Evolutionary conservation across 164 flowering plant species (phyloP), one percentile per base, ranked within the genome.

Genomic region (Magnolia kwangsiensis): DNA sequence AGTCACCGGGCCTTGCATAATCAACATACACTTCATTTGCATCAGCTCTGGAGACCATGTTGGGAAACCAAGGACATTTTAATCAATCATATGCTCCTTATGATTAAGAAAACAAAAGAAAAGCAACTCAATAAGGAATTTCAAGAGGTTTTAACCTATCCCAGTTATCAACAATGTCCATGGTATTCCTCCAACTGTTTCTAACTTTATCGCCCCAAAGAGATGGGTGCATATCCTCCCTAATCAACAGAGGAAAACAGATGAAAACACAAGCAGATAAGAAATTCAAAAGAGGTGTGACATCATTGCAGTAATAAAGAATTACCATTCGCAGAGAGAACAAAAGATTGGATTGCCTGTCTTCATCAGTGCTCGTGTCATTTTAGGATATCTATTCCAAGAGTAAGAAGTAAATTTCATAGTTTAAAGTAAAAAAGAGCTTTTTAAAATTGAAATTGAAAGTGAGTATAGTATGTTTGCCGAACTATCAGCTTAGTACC

Each of bases 141-240:
- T 4, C n/a, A 45, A 21, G 13, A 14, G 51, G 18, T 9, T 27
- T 23, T 0, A 72, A 79, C 85, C 92, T 91, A 1, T 82, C 86
- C 90, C 91, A 91, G 0, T n/a, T n/a, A n/a, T n/a, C n/a, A n/a
- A n/a, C n/a, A n/a, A n/a, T n/a, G n/a, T n/a, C n/a, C n/a, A n/a
- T 67, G 4, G 95, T 91, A 20, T 93, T 91, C 82, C 95, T 86
- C 95, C 95, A 91, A 78, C 93, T 90, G 77, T 90, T 91, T 78
- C 91, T 90, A 8, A 89, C 79, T 45, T 59, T 75, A 23, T 77
- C 80, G 74, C 88, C 95, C 95, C 95, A 91, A 3, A 79, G 51
- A 68, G 93, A 89, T 45, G 92, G 93, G 71, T 91, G 85, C 81
- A 81, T 2, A 61, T 88, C 88, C 74, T 93, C 95, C 95, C 91